A percentile compares a stretch with the other conserved stretches of the same genome.
These are phyloP conservation scores for Penicillium freii DNA, from an alignment of 2,329 filamentous ascomycete genomes.

Conservation along the genomic window DNA sequence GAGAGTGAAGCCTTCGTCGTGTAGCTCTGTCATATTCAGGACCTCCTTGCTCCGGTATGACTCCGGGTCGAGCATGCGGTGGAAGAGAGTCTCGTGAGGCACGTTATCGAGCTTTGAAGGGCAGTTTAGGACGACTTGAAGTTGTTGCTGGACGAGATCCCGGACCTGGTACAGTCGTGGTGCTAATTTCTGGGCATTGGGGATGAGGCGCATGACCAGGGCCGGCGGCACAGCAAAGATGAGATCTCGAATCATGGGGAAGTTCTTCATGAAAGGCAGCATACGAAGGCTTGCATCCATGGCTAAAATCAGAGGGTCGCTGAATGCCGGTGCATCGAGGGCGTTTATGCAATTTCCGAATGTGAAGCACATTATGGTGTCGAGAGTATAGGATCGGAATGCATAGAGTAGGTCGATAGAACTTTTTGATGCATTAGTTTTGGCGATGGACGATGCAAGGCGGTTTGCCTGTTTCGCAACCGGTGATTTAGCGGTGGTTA, in stretches of 20 bases:
- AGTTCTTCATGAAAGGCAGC: neutral
- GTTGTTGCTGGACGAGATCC: neutral
- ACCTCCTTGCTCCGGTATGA: conserved; percentile 3
- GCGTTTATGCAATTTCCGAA: conserved; percentile 11
- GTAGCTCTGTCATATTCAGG: conserved; percentile 4
- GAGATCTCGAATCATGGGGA: neutral
- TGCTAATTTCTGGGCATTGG: neutral
- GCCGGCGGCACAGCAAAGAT: neutral
- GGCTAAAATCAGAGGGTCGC: conserved; percentile 3
- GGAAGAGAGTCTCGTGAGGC: neutral
- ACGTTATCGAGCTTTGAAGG: neutral
- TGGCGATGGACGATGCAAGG: neutral
- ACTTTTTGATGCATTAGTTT: neutral
- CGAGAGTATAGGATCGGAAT: conserved; percentile 9
- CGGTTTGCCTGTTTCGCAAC: neutral
- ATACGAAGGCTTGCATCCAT: conserved; percentile 1
- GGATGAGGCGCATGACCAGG: neutral
- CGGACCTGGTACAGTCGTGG: neutral
- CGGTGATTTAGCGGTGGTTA: neutral
- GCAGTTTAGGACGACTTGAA: neutral
- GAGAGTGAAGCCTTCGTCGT: conserved; percentile 13
- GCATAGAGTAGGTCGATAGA: neutral
- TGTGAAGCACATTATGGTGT: conserved; percentile 14
- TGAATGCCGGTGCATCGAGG: conserved; percentile 8
- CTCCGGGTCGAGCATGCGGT: neutral